Base-by-base conservation (phyloP, 257 asterid species). In the Ligustrum vulgare region DNA sequence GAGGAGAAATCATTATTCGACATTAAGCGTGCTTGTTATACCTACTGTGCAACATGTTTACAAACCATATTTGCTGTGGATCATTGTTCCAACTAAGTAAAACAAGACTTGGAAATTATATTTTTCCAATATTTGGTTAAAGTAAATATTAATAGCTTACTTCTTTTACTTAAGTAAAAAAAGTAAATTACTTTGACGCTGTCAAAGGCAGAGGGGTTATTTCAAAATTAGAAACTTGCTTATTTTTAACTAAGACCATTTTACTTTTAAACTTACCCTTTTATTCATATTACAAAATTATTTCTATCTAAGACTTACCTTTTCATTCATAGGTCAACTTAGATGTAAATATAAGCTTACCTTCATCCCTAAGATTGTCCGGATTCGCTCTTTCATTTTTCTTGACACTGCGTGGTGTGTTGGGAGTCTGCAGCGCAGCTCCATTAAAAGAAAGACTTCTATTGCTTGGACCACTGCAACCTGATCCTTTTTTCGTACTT, bases 361-460 rank as follows among this genome's bases (percentile, higher is more conserved):
- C 93, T 60, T 89, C 92, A 69, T 89, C 89, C 65, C 75, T 81
- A 31, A 36, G 78, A 69, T 71, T 72, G 80, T 86, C 90, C 7
- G 70, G 88, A 77, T 76, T 80, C n/a, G 41, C 45, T 41, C 75
- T 81, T 63, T 80, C 86, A 60, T 32, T 64, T 73, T 85, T 89
- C 62, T 82, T 86, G 77, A 83, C 80, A 60, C 74, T 80, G 35
- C 89, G 84, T 25, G 87, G 84, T 25, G 87, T 77, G 66, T 79
- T 83, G 13, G 91, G 92, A 75, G 87, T 86, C 70, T 86, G 90
- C 20, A 70, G 72, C 86, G 72, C 72, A 11, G 80, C 43, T n/a
- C 88, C 91, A 43, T 91, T 91, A 54, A 89, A 85, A 74, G 92
- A 87, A 31, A 84, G 86, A 73, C 87, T 79, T 81, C 88, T 82